Evolutionary conservation across 2,329 filamentous ascomycete genomes (phyloP), one percentile per base, ranked within the genome.

Genomic region (Alternaria triticina): DNA sequence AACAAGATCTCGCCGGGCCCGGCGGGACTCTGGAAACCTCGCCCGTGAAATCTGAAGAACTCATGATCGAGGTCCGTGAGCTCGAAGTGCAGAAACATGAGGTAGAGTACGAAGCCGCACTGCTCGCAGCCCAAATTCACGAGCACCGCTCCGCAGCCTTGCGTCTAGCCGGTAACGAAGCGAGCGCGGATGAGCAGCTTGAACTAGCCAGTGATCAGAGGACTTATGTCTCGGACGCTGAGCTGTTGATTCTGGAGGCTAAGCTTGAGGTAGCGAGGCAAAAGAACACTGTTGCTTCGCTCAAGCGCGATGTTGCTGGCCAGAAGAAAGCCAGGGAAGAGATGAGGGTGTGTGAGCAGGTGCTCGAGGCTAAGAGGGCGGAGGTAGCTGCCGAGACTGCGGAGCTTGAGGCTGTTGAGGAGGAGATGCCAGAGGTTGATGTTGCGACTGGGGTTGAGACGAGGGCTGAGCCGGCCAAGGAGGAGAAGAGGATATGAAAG

Each of bases 91-190:
- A 73, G 52, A 68, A 66, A 44, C 46, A 62, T 4, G 60, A 71
- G 20, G 51, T 71, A 6, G 45, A 70, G 20, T 44, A 58, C 36
- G 65, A 74, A 6, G 69, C 67, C 4, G 66, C 66, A 1, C 36
- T 75, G 1, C 65, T 75, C 5, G 66, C 71, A 7, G 71, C 73
- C 0, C 72, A 75, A 36, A 68, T 72, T 0, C 55, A 65, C n/a
- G 73, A 75, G 61, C 72, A 74, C 55, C 22, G 62, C 12, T 68
- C 65, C 15, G 72, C 70, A 27, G 68, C 72, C 3, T 65, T 66
- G 3, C 44, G 43, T 2, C 58, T 73, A 0, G 44, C 43, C 4
- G 69, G 71, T 27, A 50, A 72, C 3, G 61, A 55, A 1, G 59
- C 25, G 3, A 64, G 40, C 3, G 65, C 67, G 7, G 61, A 70